Evolutionary conservation across 2,329 filamentous ascomycete genomes (phyloP).

Genomic region (Fragosphaeria purpurea): DNA sequence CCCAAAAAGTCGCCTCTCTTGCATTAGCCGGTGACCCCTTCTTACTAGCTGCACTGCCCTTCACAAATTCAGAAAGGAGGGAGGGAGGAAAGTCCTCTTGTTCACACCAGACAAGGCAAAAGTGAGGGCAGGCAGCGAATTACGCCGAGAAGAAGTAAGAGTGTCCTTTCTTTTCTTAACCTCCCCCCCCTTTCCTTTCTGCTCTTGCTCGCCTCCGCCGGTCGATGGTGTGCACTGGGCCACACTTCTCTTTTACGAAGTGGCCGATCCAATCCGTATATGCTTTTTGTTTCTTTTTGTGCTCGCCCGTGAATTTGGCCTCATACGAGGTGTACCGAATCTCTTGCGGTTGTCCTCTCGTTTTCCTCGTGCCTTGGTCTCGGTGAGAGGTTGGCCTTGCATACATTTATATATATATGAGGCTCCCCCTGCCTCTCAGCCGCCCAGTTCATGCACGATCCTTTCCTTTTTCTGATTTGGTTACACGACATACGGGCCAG

Average conservation of each 20-base stretch:
- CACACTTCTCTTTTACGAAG: background rate
- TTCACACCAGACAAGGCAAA: too few species aligned
- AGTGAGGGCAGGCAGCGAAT: too few species aligned
- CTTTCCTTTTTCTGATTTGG: background rate
- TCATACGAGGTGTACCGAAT: background rate
- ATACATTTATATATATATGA: conserved; percentile 2
- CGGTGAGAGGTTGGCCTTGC: background rate
- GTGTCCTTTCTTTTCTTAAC: background rate
- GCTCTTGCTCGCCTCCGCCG: background rate
- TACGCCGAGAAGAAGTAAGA: too few species aligned
- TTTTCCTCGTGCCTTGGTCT: background rate
- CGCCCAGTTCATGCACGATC: background rate
- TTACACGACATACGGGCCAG: conserved; percentile 5
- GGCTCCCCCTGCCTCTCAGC: conserved; percentile 10
- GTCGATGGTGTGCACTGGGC: conserved; percentile 10
- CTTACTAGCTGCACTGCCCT: conserved; percentile 1
- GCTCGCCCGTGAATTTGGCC: background rate
- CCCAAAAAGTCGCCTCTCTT: background rate
- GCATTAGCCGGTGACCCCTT: conserved; percentile 3
- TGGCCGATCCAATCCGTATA: background rate
- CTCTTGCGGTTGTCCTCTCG: background rate
- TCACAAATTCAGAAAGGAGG: too few species aligned
- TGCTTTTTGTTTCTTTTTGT: background rate
- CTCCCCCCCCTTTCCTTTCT: background rate
- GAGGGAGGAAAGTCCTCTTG: too few species aligned